phyloP scores from a whole-genome alignment of 2,329 filamentous ascomycete genomes.

The Trichophyton benhamiae region DNA sequence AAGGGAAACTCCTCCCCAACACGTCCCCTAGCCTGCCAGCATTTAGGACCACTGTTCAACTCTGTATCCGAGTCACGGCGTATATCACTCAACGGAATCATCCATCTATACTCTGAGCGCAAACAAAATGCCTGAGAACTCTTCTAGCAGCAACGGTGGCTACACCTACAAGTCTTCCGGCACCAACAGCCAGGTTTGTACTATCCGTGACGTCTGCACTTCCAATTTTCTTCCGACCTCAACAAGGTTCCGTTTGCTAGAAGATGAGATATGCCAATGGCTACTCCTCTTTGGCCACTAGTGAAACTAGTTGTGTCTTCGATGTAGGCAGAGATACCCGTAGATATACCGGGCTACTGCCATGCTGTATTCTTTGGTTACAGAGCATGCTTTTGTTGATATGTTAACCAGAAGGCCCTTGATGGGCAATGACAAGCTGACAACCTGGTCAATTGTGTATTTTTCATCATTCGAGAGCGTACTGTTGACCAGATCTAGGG shows the following conservation, averaged over 20 bases:
- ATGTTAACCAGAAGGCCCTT: background rate
- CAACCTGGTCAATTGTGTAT: background rate
- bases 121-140: conserved; percentile 5
- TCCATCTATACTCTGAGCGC: background rate
- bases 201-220: background rate
- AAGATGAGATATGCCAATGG: background rate
- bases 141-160: conserved; percentile 8
- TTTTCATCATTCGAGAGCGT: background rate
- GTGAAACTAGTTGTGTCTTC: background rate
- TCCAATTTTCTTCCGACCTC: background rate
- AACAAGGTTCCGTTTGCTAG: background rate
- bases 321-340: background rate
- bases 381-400: background rate
- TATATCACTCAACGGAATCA: background rate
- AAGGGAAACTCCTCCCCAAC: no score
- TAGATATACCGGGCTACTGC: background rate
- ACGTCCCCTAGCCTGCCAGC: background rate
- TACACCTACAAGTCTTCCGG: conserved; percentile 38
- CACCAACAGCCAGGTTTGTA: conserved; percentile 49
- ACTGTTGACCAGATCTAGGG: conserved; percentile 36
- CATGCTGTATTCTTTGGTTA: background rate
- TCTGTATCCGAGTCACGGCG: no score
- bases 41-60: background rate
- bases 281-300: background rate
- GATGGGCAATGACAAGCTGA: background rate